Evolutionary conservation across 2,329 filamentous ascomycete species (phyloP), one percentile per base, ranked within the genome.

Genomic region (Paradendryphiella salina): DNA sequence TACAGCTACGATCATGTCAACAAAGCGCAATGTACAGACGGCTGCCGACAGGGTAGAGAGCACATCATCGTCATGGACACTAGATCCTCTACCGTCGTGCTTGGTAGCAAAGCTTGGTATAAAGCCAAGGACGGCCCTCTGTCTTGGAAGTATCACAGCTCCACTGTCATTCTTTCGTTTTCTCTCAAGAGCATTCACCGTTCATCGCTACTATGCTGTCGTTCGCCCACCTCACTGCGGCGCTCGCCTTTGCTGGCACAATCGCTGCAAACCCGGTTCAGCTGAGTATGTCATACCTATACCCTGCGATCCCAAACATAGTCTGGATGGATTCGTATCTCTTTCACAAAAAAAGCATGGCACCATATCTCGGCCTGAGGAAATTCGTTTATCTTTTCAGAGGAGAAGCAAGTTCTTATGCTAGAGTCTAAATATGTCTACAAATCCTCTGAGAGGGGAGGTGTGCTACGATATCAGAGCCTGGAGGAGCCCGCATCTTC

Each of bases 191-290:
- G 32, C 50, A 41, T 57, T 57, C 47, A 29, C 39, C 45, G 31
- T 33, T 35, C n/a, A 32, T 42, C 50, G 56, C 35, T 42, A 56
- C 41, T 29, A 74, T 74, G 71, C 69, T 69, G 58, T 71, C 67
- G 20, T 53, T 71, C 52, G 42, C 61, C 36, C 58, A 61, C 39
- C 44, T 73, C 43, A 66, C 68, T 8, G 66, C 66, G 52, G 62
- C 63, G 29, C 61, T 72, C 46, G 71, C 67, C 53, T 46, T 72
- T 35, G 47, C 58, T 21, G 46, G 64, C 50, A 52, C 60, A 29
- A 61, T 65, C 20, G 42, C 52, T 48, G 68, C 70, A 36, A 63
- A 46, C 9, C 71, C 71, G 3, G 61, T 73, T 40, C 61, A 65
- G 10, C 46, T 68, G 35, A 32, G 48, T 51, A 41, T 11, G 43